Base-by-base conservation (phyloP, 2,329 filamentous ascomycete genomes). In the Dendryphion nanum region DNA sequence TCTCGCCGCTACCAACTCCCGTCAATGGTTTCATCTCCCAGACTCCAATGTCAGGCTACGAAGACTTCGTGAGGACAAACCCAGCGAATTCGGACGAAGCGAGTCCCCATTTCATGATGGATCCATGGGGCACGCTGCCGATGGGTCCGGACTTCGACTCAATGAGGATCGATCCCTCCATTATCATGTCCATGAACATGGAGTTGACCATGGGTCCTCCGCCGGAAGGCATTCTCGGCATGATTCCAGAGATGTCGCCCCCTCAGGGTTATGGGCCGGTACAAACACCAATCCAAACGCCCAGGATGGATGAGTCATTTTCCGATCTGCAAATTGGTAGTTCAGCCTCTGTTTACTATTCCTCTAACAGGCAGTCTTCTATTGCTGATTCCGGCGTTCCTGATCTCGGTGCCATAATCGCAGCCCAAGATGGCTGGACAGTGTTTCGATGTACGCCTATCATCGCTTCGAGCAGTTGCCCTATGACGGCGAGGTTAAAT, bases 381-480 rank as follows among this genome's bases (percentile, higher is more conserved):
- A 67, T 68, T 17, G 57, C 48, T 18, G 63, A 64, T 30, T 46
- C 55, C 8, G 57, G 62, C 4, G 53, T 63, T 31, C 60, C 63
- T 7, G 72, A 75, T 40, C 65, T 73, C 29, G 68, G 69, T 30
- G 70, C 71, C 5, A 72, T 76, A 32, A 61, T 75, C 29, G 66
- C 70, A 15, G 73, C 73, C 18, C 73, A 75, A 40, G 72, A 77
- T 42, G 69, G 68, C 6, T 77, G 74, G 74, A 72, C 69, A 4
- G 71, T 70, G 5, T 77, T 77, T 47, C 67, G 73, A 26, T 78
- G 74, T 53, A 74, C 69, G 12, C 72, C 73, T 13, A 65, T 69
- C 16, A 65, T 73, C 30, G 66, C 72, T 12, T 71, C 73, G 3
- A 69, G 63, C 37, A 68, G 68, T 17, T 76, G 73, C 49, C 74